phyloP scores from a whole-genome alignment of 352 stramenopile species.

The Pythium scleroteichum region DNA sequence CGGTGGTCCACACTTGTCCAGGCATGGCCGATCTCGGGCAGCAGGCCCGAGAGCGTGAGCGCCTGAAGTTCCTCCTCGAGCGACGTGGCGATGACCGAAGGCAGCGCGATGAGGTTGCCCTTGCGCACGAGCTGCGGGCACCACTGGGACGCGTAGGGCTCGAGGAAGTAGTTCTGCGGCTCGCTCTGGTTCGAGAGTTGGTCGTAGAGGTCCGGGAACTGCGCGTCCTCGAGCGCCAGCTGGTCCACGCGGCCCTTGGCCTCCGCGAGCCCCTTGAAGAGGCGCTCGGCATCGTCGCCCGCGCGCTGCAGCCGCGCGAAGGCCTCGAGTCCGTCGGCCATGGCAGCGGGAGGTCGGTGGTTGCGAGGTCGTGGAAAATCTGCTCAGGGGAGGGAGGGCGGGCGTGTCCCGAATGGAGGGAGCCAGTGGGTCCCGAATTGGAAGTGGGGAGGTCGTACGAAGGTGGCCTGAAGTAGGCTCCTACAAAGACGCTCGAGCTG shows the following conservation, averaged over 20 bases:
- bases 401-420: constrained; percentile 25
- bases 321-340: constrained; percentile 25
- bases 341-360: not conserved
- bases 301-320: constrained; percentile 27
- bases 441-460: constrained; percentile 16
- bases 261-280: constrained; percentile 69
- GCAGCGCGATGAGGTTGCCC: constrained; percentile 63
- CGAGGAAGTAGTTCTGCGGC: constrained; percentile 90
- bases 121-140: constrained; percentile 80
- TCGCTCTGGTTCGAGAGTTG: constrained; percentile 80
- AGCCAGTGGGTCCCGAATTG: constrained; percentile 15
- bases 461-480: constrained; percentile 6
- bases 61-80: constrained; percentile 69
- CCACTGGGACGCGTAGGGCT: constrained; percentile 84
- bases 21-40: constrained; percentile 88
- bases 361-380: constrained; percentile 4
- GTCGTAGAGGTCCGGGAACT: constrained; percentile 78
- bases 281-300: constrained; percentile 36
- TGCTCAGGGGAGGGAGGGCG: not conserved
- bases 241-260: constrained; percentile 80
- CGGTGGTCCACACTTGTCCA: constrained; percentile 95
- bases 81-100: constrained; percentile 63
- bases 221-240: constrained; percentile 63
- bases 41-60: constrained; percentile 89
- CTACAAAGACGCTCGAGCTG: not conserved